A percentile compares a stretch with the other conserved stretches of the same genome.
These are phyloP conservation scores for Xylaria digitata DNA, from an alignment of 2,329 filamentous ascomycete genomes.

Conservation along the genomic window DNA sequence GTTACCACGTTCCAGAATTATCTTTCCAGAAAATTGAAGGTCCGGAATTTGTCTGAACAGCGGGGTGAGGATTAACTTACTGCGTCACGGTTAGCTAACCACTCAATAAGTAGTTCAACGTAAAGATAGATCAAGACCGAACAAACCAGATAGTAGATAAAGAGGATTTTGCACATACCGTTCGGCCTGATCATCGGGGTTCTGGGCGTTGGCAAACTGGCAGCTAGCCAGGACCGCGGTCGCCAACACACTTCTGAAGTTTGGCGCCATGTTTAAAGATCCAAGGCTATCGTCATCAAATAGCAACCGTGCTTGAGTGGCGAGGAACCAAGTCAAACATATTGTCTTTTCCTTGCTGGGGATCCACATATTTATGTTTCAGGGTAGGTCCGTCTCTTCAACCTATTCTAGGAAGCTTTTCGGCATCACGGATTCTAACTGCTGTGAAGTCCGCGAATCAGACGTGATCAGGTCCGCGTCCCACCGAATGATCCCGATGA, in stretches of 20 bases:
- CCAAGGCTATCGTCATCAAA: background rate
- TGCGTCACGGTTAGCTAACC: constrained; percentile 24
- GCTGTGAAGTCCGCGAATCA: constrained; percentile 30
- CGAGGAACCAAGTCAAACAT: constrained; percentile 15
- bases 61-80: constrained; percentile 23
- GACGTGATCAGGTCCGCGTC: constrained; percentile 15
- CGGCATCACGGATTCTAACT: constrained; percentile 17
- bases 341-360: background rate
- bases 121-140: background rate
- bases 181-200: constrained; percentile 37
- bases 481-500: constrained; percentile 32
- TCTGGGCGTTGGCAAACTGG: constrained; percentile 36
- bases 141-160: background rate
- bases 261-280: constrained; percentile 32
- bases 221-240: constrained; percentile 29
- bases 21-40: background rate
- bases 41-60: background rate
- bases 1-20: background rate
- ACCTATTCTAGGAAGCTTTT: background rate
- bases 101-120: background rate
- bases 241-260: constrained; percentile 32
- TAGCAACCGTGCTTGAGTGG: background rate
- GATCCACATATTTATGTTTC: constrained; percentile 28
- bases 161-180: constrained; percentile 26
- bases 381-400: background rate